These are phyloP conservation scores for Saussurea involucrata DNA, from an alignment of 129 eudicot species.

Conservation along the genomic window DNA sequence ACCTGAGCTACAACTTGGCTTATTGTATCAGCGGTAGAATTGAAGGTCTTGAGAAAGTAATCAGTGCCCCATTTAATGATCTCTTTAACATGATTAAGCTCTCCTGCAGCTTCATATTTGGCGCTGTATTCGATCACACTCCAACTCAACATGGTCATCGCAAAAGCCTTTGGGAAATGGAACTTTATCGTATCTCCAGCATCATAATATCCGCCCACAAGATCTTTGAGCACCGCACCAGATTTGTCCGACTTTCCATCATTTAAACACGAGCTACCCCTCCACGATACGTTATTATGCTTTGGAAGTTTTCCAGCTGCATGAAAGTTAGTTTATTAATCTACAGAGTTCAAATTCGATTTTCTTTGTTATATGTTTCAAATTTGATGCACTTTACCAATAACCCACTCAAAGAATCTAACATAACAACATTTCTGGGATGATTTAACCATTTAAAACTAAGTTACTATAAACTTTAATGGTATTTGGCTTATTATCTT, in stretches of 20 bases:
- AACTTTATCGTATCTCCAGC: conserved; percentile 96
- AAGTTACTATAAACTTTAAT: too few relatives aligned
- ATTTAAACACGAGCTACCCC: conserved; percentile 75
- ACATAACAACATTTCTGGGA: neutral
- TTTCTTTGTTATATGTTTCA: neutral
- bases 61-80: conserved; percentile 92
- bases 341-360: neutral
- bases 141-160: conserved; percentile 98
- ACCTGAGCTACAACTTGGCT: conserved; percentile 76
- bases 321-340: neutral
- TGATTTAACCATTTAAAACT: neutral
- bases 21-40: conserved; percentile 76
- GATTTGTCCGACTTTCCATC: conserved; percentile 66
- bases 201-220: conserved; percentile 89
- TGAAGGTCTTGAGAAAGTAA: conserved; percentile 90
- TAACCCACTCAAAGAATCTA: too few relatives aligned
- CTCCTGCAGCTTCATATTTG: conserved; percentile 95
- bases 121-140: conserved; percentile 91
- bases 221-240: conserved; percentile 52
- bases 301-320: conserved; percentile 82
- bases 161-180: conserved; percentile 83
- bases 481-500: neutral
- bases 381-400: neutral
- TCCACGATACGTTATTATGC: conserved; percentile 90
- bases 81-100: conserved; percentile 83